These are phyloP conservation scores for Gymnopus androsaceus DNA, from an alignment of 1,284 basidiomycete species.

Conservation along the genomic window DNA sequence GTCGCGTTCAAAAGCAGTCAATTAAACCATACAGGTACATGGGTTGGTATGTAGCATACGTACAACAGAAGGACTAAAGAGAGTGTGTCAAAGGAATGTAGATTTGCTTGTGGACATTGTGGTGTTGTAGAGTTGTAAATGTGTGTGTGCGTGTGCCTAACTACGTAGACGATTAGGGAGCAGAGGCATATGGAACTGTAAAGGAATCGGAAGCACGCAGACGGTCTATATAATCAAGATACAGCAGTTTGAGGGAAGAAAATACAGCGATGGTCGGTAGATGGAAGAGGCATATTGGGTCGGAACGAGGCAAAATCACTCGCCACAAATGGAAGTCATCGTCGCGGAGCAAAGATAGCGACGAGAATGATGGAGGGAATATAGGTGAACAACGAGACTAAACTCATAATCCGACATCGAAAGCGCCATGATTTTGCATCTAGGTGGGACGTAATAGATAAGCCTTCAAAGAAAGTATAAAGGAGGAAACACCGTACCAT, in stretches of 20 bases:
- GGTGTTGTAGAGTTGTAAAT: background rate
- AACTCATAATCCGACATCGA: constrained; percentile 71
- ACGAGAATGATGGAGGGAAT: constrained; percentile 74
- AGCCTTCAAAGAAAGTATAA: background rate
- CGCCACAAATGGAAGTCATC: background rate
- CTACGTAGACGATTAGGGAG: too few species aligned
- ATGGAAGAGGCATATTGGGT: background rate
- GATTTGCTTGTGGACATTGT: background rate
- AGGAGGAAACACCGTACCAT: constrained; percentile 48
- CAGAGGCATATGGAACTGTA: too few species aligned
- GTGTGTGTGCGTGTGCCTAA: background rate
- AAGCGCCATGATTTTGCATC: constrained; percentile 72
- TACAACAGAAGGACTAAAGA: background rate
- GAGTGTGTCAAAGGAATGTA: constrained; percentile 1
- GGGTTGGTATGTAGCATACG: constrained; percentile 3
- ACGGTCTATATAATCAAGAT: background rate
- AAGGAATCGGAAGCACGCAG: too few species aligned
- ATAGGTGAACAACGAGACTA: constrained; percentile 70
- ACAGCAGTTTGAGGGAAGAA: background rate
- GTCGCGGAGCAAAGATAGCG: constrained; percentile 55
- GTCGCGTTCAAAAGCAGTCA: background rate
- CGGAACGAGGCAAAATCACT: background rate
- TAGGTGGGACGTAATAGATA: constrained; percentile 27
- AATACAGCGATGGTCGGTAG: background rate
- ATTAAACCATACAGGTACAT: constrained; percentile 7